phyloP scores from a whole-genome alignment of 768 basidiomycete genomes.

The Postia placenta region DNA sequence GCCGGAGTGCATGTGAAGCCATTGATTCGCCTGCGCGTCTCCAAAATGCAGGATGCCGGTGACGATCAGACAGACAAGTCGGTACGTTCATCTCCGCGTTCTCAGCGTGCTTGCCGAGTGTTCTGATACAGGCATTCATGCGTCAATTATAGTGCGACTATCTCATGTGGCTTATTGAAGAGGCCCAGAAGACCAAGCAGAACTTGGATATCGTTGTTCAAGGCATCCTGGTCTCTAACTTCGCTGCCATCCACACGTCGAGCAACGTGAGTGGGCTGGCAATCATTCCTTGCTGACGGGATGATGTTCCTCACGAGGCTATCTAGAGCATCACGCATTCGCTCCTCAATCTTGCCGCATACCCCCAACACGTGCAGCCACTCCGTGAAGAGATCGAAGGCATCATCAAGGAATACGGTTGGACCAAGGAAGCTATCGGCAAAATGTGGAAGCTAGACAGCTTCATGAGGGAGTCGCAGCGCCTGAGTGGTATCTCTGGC shows the following conservation, averaged over 20 bases:
- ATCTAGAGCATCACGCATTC: constrained; percentile 28
- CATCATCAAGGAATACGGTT: constrained; percentile 26
- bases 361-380: constrained; percentile 28
- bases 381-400: constrained; percentile 40
- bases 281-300: background rate
- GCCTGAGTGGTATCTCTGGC: constrained; percentile 23
- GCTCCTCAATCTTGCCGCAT: constrained; percentile 29
- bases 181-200: constrained; percentile 9
- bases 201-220: constrained; percentile 15
- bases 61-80: constrained; percentile 26
- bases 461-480: constrained; percentile 37
- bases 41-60: constrained; percentile 13
- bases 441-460: constrained; percentile 41
- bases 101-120: no score
- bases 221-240: constrained; percentile 24
- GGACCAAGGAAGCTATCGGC: constrained; percentile 28
- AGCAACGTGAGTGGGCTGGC: constrained; percentile 5
- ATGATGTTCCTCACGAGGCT: background rate
- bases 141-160: constrained; percentile 24
- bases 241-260: constrained; percentile 16
- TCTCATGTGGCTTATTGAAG: constrained; percentile 27
- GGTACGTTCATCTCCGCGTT: constrained; percentile 17
- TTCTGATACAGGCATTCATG: background rate
- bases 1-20: constrained; percentile 12
- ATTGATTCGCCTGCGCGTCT: constrained; percentile 17